A percentile compares a stretch with the other conserved stretches of the same genome.
These are phyloP conservation scores for Mycena indigotica DNA, from an alignment of 768 basidiomycete genomes.

Conservation along the genomic window DNA sequence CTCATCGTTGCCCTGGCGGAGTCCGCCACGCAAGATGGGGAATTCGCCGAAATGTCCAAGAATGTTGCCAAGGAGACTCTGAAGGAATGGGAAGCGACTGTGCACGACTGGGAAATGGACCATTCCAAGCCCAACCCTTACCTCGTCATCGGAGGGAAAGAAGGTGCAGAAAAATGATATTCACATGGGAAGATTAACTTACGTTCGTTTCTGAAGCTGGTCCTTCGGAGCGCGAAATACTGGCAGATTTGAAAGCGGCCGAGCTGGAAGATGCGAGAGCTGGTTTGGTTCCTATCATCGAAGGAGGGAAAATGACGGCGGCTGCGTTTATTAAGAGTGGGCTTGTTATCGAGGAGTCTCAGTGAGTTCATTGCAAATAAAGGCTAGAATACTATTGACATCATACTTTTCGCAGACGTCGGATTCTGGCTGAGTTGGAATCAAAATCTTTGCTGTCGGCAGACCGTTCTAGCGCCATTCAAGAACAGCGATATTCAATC, in stretches of 20 bases:
- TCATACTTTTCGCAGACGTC: not conserved
- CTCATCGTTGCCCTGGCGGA: constrained; percentile 13
- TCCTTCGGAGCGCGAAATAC: constrained; percentile 2
- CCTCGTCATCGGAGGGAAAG: not conserved
- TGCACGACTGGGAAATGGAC: constrained; percentile 9
- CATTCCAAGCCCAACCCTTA: constrained; percentile 1
- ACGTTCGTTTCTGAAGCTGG: no score
- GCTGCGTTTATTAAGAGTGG: not conserved
- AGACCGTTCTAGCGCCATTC: not conserved
- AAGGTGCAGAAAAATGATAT: not conserved
- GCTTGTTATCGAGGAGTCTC: not conserved
- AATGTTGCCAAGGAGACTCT: not conserved
- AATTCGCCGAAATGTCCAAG: not conserved
- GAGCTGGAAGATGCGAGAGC: not conserved
- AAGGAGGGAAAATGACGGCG: not conserved
- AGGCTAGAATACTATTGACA: not conserved
- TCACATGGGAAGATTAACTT: not conserved
- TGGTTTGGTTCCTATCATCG: not conserved
- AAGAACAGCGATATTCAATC: not conserved
- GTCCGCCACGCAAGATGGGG: constrained; percentile 3
- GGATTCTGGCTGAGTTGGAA: not conserved
- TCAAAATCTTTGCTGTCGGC: not conserved
- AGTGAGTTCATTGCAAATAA: not conserved
- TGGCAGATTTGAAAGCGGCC: not conserved
- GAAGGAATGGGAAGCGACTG: not conserved